Percentiles rank a stretch among this genome's conserved stretches.
These are phyloP conservation scores for Auxenochlorella protothecoides DNA, from an alignment of 139 green algal genomes.

Conservation along the genomic window DNA sequence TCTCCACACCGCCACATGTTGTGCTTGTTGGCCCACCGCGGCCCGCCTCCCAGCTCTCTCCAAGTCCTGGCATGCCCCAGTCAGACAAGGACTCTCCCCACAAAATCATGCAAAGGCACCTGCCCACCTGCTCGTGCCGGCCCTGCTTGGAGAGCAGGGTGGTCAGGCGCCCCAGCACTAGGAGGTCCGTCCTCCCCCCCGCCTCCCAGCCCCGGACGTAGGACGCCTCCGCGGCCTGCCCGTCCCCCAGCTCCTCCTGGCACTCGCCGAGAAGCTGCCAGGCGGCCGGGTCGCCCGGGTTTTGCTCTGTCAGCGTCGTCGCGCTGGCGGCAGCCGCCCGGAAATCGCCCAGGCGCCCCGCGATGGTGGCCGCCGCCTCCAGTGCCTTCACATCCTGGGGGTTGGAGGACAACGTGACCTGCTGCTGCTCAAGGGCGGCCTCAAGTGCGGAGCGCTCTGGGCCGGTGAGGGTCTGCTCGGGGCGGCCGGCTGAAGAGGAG, in stretches of 20 bases:
- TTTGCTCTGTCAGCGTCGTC: conserved; percentile 8
- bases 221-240: conserved; percentile 10
- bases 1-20: no score
- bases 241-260: conserved; percentile 8
- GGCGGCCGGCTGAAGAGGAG: no score
- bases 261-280: conserved; percentile 31
- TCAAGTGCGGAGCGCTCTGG: conserved; percentile 1
- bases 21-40: no score
- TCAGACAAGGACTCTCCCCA: no score
- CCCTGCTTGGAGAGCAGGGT: conserved; percentile 1
- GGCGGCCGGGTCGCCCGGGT: conserved; percentile 13
- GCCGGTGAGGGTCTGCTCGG: no score
- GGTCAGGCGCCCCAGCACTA: conserved; percentile 23
- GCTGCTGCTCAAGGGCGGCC: conserved; percentile 8
- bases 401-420: not conserved
- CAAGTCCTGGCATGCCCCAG: no score
- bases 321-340: conserved; percentile 13
- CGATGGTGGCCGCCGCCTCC: conserved; percentile 12
- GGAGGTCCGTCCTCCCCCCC: conserved; percentile 3
- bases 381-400: conserved; percentile 10
- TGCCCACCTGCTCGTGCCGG: not conserved
- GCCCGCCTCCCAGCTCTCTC: no score
- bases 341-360: conserved; percentile 10
- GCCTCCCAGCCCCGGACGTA: conserved; percentile 19
- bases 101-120: not conserved